Base-by-base conservation (phyloP, 2,329 filamentous ascomycete genomes). In the Botrytis cinerea region DNA sequence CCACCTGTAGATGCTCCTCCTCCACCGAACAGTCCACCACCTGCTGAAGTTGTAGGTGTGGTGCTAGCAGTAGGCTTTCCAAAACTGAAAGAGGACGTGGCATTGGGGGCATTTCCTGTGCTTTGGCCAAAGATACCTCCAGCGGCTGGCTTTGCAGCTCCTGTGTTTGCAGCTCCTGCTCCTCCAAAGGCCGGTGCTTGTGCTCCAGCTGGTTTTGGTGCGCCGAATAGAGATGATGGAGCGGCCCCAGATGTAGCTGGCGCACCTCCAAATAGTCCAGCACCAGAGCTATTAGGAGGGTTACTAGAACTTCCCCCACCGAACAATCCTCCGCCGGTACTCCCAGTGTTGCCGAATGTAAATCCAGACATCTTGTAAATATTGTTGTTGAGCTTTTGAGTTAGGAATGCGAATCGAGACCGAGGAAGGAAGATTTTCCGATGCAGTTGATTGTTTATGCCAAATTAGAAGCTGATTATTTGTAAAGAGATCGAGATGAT, bases 331-430 rank as follows among this genome's bases (percentile, higher is more conserved):
- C 59, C 69, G 22, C 72, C 68, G 6, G 74, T 75, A 38, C 77
- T 77, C 51, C 70, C 73, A 25, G 74, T 54, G 67, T 43, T 61
- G 61, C 81, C 81, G 74, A 84, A 84, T 73, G 51, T 78, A 72
- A 82, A 80, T 46, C 82, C 80, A 81, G 83, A 59, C 48, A 71
- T 69, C 28, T 73, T 71, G 82, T 63, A 45, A 73, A 70, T 71
- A 57, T 66, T 71, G 32, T 45, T 43, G 54, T 66, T 28, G 63
- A 45, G 48, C 22, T 54, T 38, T 28, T 22, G 16, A 32, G 61
- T 63, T n/a, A 32, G 35, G 46, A 40, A 64, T 51, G 45, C 45
- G 70, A 64, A 64, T 71, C 46, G 70, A 63, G 35, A 32, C 28
- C 43, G 45, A 62, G 59, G 54, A 60, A 70, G 67, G 67, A 71